A percentile compares a stretch with the other conserved stretches of the same genome.
phyloP scores from a whole-genome alignment of 2,329 filamentous ascomycete genomes.

The Fusarium nisikadoi region DNA sequence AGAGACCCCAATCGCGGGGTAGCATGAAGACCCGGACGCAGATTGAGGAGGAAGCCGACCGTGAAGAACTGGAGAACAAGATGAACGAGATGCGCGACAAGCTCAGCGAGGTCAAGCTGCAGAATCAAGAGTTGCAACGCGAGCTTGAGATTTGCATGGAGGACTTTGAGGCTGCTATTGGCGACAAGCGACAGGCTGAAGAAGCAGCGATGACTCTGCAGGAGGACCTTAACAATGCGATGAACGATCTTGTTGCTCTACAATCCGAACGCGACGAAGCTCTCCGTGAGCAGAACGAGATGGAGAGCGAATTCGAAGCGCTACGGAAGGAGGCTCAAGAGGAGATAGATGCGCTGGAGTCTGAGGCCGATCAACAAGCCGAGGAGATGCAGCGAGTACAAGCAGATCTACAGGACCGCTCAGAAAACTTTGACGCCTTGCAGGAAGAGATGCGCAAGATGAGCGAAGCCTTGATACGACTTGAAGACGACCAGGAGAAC shows the following conservation, averaged over 20 bases:
- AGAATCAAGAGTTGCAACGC: slow-evolving; percentile 87
- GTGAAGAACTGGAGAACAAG: slow-evolving; percentile 86
- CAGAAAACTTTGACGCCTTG: slow-evolving; percentile 89
- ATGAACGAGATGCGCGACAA: slow-evolving; percentile 87
- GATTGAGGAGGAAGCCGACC: slow-evolving; percentile 75
- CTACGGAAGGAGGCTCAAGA: slow-evolving; percentile 72
- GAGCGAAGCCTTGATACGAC: slow-evolving; percentile 83
- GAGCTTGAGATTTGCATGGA: slow-evolving; percentile 83
- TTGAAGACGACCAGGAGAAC: slow-evolving; percentile 89
- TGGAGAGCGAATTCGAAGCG: slow-evolving; percentile 70
- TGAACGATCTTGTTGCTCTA: slow-evolving; percentile 81
- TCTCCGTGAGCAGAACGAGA: slow-evolving; percentile 69
- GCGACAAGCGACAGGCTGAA: slow-evolving; percentile 70
- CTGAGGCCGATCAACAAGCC: slow-evolving; percentile 77
- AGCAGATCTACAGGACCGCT: slow-evolving; percentile 77
- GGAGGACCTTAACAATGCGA: slow-evolving; percentile 81
- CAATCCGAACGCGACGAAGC: slow-evolving; percentile 90
- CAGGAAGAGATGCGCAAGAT: slow-evolving; percentile 94
- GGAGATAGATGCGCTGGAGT: slow-evolving; percentile 74
- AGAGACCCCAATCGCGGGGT: slow-evolving; percentile 77
- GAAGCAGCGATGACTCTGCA: slow-evolving; percentile 72
- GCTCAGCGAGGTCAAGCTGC: slow-evolving; percentile 84
- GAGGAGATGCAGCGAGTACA: slow-evolving; percentile 77
- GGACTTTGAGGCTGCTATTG: slow-evolving; percentile 80
- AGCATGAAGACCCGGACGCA: slow-evolving; percentile 76